phyloP scores from a whole-genome alignment of 2,329 filamentous ascomycete genomes.

The Aspergillus candidus region DNA sequence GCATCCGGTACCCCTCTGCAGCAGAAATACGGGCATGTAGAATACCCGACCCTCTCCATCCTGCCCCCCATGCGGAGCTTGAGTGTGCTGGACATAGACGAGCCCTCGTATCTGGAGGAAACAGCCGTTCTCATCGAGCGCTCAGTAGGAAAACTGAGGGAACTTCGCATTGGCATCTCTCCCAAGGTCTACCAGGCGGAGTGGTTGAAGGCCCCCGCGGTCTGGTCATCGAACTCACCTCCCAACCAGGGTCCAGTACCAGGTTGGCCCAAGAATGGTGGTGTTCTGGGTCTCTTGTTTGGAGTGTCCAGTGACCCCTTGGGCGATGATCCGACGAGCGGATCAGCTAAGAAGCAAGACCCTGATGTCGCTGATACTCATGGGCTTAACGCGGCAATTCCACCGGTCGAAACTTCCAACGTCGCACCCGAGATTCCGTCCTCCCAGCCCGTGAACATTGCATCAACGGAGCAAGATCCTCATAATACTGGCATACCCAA shows the following conservation, averaged over 20 bases:
- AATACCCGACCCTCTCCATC: constrained; percentile 74
- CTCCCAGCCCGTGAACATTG: too few relatives aligned
- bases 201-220: constrained; percentile 25
- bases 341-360: constrained; percentile 4
- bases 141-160: constrained; percentile 59
- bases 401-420: too few relatives aligned
- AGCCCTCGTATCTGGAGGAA: constrained; percentile 75
- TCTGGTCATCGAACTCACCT: constrained; percentile 7
- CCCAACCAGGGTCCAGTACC: constrained; percentile 4
- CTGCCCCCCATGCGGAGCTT: constrained; percentile 68
- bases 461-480: too few relatives aligned
- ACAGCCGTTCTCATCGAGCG: constrained; percentile 70
- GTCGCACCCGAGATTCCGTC: too few relatives aligned
- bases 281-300: constrained; percentile 28
- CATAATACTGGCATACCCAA: too few relatives aligned
- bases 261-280: constrained; percentile 29
- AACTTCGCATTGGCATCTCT: constrained; percentile 69
- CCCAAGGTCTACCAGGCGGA: constrained; percentile 22
- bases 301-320: constrained; percentile 6
- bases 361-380: not conserved
- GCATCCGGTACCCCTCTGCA: constrained; percentile 32
- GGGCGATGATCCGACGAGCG: not conserved
- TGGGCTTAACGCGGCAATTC: too few relatives aligned
- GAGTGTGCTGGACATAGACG: constrained; percentile 74
- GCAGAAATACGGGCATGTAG: constrained; percentile 55